Percentiles rank a stretch among this genome's conserved stretches.
phyloP scores from a whole-genome alignment of 2,329 filamentous ascomycete genomes.

The Ceratocystis destructans region DNA sequence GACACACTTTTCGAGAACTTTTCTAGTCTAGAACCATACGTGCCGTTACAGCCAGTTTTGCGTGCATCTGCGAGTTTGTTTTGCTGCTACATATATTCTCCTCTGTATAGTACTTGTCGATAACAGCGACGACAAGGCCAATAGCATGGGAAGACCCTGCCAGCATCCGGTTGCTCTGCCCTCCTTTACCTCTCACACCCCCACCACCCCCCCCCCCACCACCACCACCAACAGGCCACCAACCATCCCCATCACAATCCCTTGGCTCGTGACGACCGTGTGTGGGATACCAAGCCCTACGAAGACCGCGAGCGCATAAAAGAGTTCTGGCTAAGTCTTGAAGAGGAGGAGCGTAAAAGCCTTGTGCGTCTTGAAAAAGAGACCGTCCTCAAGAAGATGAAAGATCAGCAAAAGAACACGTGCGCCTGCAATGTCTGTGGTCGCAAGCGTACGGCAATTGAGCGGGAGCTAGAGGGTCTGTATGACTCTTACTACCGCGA shows the following conservation, averaged over 20 bases:
- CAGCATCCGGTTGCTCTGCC: too few relatives aligned
- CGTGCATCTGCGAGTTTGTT: too few relatives aligned
- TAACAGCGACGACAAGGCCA: too few relatives aligned
- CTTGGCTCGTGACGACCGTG: conserved; percentile 28
- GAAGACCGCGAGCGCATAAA: conserved; percentile 96
- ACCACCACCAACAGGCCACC: not conserved
- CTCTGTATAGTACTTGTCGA: too few relatives aligned
- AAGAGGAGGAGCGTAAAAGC: conserved; percentile 87
- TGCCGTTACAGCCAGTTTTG: too few relatives aligned
- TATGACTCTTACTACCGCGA: conserved; percentile 99
- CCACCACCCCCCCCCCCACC: not conserved
- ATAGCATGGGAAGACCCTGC: too few relatives aligned
- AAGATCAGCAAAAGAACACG: conserved; percentile 98
- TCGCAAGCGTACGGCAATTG: conserved; percentile 88
- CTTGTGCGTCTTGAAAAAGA: conserved; percentile 98
- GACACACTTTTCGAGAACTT: too few relatives aligned
- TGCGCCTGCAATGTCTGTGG: conserved; percentile 97
- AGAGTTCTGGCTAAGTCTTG: conserved; percentile 90
- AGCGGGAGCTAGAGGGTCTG: conserved; percentile 91
- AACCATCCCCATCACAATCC: conserved; percentile 7
- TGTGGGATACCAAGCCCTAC: conserved; percentile 92
- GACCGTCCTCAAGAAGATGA: conserved; percentile 96
- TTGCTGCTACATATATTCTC: too few relatives aligned
- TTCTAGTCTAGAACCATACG: too few relatives aligned
- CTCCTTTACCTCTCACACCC: not conserved